These are phyloP conservation scores for Ophiocordyceps camponoti-leonardi DNA, from an alignment of 2,329 filamentous ascomycete genomes.

Conservation along the genomic window DNA sequence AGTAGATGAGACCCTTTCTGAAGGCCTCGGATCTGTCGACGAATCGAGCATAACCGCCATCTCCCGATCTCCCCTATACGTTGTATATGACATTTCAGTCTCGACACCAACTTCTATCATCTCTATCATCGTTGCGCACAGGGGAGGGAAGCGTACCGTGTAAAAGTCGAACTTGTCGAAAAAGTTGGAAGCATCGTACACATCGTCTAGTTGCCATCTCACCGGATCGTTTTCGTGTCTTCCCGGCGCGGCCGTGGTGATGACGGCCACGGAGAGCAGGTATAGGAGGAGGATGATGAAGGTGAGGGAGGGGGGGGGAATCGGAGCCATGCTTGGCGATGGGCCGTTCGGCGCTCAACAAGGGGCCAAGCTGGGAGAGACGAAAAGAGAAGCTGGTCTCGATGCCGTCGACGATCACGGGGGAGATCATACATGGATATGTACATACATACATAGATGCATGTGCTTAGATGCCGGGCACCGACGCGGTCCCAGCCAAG, in stretches of 20 bases:
- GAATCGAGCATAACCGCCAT: conserved; percentile 46
- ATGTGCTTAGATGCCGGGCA: not conserved
- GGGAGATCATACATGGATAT: not conserved
- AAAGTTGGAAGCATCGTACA: conserved; percentile 26
- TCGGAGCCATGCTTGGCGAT: not conserved
- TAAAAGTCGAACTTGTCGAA: conserved; percentile 29
- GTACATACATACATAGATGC: not conserved
- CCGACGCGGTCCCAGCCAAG: not conserved
- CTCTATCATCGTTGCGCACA: too few species aligned
- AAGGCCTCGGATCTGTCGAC: conserved; percentile 16
- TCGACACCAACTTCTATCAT: conserved; percentile 4
- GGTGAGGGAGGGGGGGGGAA: not conserved
- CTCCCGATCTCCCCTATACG: conserved; percentile 32
- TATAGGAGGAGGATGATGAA: conserved; percentile 11
- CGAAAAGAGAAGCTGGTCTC: not conserved
- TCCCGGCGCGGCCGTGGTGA: conserved; percentile 3
- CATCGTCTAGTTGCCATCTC: conserved; percentile 20
- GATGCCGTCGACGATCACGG: not conserved
- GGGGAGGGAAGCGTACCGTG: conserved; percentile 11
- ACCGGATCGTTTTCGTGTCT: conserved; percentile 6
- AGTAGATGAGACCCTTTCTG: conserved; percentile 16
- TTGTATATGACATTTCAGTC: not conserved
- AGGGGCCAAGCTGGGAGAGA: not conserved
- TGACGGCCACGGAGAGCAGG: conserved; percentile 17
- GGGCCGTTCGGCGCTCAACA: not conserved